Evolutionary conservation across 2,329 filamentous ascomycete genomes (phyloP).

Genomic region (Aureobasidium subglaciale): DNA sequence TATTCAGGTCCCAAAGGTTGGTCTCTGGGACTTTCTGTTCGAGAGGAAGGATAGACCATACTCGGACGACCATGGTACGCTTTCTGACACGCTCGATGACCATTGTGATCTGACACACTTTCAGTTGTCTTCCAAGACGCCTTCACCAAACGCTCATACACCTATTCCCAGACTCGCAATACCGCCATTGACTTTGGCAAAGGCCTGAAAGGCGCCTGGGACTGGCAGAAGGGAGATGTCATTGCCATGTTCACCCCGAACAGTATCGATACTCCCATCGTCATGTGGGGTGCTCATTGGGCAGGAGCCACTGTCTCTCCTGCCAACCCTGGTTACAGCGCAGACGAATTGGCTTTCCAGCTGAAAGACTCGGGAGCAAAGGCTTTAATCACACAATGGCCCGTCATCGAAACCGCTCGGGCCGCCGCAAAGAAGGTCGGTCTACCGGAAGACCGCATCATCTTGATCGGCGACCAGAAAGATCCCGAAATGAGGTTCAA

Average conservation of each 20-base stretch:
- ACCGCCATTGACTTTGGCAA: conserved; percentile 70
- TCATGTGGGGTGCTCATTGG: conserved; percentile 76
- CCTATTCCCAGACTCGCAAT: conserved; percentile 58
- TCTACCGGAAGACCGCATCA: conserved; percentile 63
- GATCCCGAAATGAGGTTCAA: conserved; percentile 54
- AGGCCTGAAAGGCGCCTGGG: conserved; percentile 65
- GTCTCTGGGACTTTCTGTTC: conserved; percentile 75
- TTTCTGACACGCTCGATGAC: neutral
- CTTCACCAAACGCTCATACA: conserved; percentile 63
- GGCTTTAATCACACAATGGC: conserved; percentile 65
- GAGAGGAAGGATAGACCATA: conserved; percentile 59
- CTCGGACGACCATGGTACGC: conserved; percentile 63
- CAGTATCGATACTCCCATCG: conserved; percentile 69
- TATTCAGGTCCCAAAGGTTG: conserved; percentile 64
- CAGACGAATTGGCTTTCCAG: conserved; percentile 76
- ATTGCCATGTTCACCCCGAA: conserved; percentile 80
- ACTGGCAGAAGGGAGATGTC: conserved; percentile 78
- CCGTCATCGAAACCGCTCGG: conserved; percentile 56
- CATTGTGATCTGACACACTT: neutral
- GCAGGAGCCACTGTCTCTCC: conserved; percentile 76
- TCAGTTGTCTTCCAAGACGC: conserved; percentile 72
- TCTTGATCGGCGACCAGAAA: conserved; percentile 64
- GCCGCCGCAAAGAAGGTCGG: conserved; percentile 64
- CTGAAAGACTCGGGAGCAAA: conserved; percentile 70
- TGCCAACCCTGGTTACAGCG: conserved; percentile 81